Conservation (phyloP, 2,329 filamentous ascomycete species). For the Tolypocladium inflatum region DNA sequence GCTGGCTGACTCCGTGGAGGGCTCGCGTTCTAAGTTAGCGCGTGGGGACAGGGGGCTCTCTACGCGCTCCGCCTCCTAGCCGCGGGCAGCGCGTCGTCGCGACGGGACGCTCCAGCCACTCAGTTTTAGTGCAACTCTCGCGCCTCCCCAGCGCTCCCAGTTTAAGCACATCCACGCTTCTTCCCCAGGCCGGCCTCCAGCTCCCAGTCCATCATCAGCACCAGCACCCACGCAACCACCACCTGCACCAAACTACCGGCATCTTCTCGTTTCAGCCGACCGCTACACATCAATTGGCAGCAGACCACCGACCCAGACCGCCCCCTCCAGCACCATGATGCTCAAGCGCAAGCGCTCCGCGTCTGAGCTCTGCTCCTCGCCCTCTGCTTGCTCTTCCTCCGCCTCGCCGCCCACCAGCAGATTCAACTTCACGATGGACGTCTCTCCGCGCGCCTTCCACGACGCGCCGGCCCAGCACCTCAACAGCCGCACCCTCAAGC, state of each 20-base stretch:
- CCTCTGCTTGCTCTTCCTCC: conserved; percentile 27
- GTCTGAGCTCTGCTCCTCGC: conserved; percentile 42
- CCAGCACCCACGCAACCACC: neutral
- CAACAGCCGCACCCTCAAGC: conserved; percentile 50
- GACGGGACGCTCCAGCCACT: neutral
- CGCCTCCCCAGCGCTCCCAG: neutral
- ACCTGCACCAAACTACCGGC: neutral
- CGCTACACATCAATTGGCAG: neutral
- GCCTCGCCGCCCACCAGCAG: conserved; percentile 24
- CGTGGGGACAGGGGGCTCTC: neutral
- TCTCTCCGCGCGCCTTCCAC: conserved; percentile 16
- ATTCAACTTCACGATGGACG: conserved; percentile 20
- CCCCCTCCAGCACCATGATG: conserved; percentile 32
- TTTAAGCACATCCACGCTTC: neutral
- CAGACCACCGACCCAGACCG: neutral
- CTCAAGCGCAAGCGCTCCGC: conserved; percentile 57
- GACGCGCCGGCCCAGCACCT: conserved; percentile 29
- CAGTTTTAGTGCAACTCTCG: neutral
- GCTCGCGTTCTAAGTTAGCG: neutral
- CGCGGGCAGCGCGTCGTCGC: neutral
- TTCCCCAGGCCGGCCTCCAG: neutral
- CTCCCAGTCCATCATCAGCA: neutral
- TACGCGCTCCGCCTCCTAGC: neutral
- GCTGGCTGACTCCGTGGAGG: neutral
- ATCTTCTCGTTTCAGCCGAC: fast-evolving